Percentiles rank a stretch among this genome's conserved stretches.
These are phyloP conservation scores for Jamesozyma jinghongensis DNA, from an alignment of 805 yeast species.

Conservation along the genomic window DNA sequence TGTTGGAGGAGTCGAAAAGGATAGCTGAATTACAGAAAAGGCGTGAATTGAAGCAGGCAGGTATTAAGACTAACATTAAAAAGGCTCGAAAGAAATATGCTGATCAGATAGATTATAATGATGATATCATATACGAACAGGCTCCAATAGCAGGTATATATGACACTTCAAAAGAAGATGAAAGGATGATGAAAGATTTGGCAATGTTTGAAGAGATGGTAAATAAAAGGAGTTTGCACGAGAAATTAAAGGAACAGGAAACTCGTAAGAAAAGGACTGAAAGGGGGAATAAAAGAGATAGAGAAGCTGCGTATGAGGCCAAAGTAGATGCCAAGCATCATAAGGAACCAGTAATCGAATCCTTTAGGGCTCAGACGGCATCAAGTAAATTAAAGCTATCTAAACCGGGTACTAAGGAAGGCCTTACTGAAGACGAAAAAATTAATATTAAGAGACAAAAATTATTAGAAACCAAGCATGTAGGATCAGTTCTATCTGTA, in stretches of 20 bases:
- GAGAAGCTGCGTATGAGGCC: slow-evolving; percentile 3
- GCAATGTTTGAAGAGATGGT: slow-evolving; percentile 38
- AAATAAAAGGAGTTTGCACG: slow-evolving; percentile 36
- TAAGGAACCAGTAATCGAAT: slow-evolving; percentile 15
- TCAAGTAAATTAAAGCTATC: slow-evolving; percentile 24
- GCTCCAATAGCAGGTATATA: slow-evolving; percentile 58
- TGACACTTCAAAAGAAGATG: slow-evolving; percentile 54
- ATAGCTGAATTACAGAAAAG: slow-evolving; percentile 71
- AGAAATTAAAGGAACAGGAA: slow-evolving; percentile 23
- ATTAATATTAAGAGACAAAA: slow-evolving; percentile 26
- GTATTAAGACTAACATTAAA: slow-evolving; percentile 44
- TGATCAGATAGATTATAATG: slow-evolving; percentile 70
- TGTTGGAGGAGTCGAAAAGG: slow-evolving; percentile 68
- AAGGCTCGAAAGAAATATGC: slow-evolving; percentile 43
- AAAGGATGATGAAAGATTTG: slow-evolving; percentile 32
- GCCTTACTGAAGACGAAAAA: slow-evolving; percentile 14
- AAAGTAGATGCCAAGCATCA: no score
- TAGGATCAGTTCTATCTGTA: slow-evolving; percentile 5
- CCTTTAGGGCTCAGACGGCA: not conserved
- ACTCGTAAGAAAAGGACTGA: slow-evolving; percentile 28
- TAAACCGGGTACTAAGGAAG: slow-evolving; percentile 25
- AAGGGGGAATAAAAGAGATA: slow-evolving; percentile 17
- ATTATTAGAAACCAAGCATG: slow-evolving; percentile 7
- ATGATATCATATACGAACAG: slow-evolving; percentile 73
- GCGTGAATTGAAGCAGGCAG: slow-evolving; percentile 74